phyloP scores from a whole-genome alignment of 179 eudicot species.

The Silene noctiflora region DNA sequence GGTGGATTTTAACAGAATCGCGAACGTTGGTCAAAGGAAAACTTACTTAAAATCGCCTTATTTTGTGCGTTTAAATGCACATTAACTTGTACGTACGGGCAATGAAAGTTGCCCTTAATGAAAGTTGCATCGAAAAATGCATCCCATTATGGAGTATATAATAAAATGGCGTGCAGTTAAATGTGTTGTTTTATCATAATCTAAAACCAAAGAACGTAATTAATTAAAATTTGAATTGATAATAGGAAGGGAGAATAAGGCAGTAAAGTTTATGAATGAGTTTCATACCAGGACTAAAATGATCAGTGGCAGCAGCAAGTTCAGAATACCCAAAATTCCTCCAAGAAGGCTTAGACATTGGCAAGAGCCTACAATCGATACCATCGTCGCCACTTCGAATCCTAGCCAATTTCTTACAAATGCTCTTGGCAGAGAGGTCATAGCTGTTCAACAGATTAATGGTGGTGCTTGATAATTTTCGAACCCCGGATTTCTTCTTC shows the following conservation, averaged over 20 bases:
- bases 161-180: too few relatives aligned
- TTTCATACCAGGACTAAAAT: slow-evolving; percentile 63
- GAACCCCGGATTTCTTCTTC: slow-evolving; percentile 54
- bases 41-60: neutral
- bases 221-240: neutral
- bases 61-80: too few relatives aligned
- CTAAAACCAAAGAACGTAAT: too few relatives aligned
- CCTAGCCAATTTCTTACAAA: slow-evolving; percentile 47
- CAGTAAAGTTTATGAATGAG: neutral
- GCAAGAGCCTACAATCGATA: slow-evolving; percentile 38
- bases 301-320: slow-evolving; percentile 65
- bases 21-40: neutral
- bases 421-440: slow-evolving; percentile 48
- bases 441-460: slow-evolving; percentile 43
- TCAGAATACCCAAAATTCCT: slow-evolving; percentile 63
- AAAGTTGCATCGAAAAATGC: too few relatives aligned
- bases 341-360: slow-evolving; percentile 64
- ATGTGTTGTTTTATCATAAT: too few relatives aligned
- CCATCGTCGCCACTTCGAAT: slow-evolving; percentile 49
- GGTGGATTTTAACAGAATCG: too few relatives aligned
- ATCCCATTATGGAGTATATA: too few relatives aligned
- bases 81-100: too few relatives aligned
- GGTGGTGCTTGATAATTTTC: slow-evolving; percentile 48
- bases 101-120: too few relatives aligned
- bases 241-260: too few relatives aligned